phyloP scores from a whole-genome alignment of 2,329 filamentous ascomycete genomes.

The Fusarium sp. region DNA sequence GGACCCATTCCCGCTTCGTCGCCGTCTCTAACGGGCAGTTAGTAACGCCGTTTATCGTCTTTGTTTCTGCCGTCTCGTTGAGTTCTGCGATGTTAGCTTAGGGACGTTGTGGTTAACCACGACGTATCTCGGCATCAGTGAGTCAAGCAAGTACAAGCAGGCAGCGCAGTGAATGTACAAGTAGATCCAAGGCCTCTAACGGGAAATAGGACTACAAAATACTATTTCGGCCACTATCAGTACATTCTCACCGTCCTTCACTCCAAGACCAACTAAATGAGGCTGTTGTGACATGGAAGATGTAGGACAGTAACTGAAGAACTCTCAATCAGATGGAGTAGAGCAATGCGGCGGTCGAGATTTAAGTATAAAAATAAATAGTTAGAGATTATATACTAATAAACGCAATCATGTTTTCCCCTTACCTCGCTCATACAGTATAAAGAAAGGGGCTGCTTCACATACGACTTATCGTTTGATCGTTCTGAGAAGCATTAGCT shows the following conservation, averaged over 20 bases:
- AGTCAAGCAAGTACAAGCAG: neutral
- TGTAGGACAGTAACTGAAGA: neutral
- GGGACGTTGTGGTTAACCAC: too few relatives aligned
- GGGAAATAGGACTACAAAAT: neutral
- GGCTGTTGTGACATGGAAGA: neutral
- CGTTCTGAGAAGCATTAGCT: neutral
- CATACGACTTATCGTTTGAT: neutral
- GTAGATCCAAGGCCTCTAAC: neutral
- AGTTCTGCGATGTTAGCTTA: too few relatives aligned
- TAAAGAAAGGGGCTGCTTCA: neutral
- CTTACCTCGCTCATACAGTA: neutral
- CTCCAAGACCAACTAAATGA: neutral
- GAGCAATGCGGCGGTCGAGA: neutral
- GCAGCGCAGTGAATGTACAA: too few relatives aligned
- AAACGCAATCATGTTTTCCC: too few relatives aligned
- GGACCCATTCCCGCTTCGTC: too few relatives aligned
- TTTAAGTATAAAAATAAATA: neutral
- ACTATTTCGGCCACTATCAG: neutral
- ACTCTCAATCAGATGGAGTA: neutral
- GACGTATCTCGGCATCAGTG: neutral
- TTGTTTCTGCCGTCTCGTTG: too few relatives aligned
- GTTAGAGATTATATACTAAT: too few relatives aligned
- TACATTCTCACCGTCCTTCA: neutral
- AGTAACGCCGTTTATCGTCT: too few relatives aligned
- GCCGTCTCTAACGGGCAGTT: too few relatives aligned